phyloP scores from a whole-genome alignment of 768 basidiomycete species.

The Collybia sp. region DNA sequence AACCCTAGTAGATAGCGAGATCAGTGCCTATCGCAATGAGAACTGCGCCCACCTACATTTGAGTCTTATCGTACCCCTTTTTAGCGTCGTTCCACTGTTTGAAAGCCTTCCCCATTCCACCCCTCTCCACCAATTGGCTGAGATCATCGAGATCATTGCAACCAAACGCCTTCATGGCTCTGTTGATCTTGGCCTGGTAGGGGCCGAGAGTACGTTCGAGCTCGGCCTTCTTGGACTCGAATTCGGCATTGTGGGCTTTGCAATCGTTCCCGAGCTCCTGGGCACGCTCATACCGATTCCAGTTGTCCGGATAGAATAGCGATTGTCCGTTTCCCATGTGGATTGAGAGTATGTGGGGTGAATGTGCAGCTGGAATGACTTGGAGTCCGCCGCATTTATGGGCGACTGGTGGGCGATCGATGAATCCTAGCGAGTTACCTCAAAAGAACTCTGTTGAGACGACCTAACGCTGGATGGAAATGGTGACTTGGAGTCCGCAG shows the following conservation, averaged over 20 bases:
- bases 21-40: no score
- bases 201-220: slow-evolving; percentile 9
- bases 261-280: slow-evolving; percentile 12
- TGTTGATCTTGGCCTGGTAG: slow-evolving; percentile 8
- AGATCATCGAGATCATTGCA: slow-evolving; percentile 9
- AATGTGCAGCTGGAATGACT: no score
- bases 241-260: slow-evolving; percentile 4
- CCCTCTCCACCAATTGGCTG: slow-evolving; percentile 5
- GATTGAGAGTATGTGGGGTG: no score
- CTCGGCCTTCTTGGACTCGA: slow-evolving; percentile 6
- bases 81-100: slow-evolving; percentile 8
- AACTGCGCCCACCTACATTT: slow-evolving; percentile 2
- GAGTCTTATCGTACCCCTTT: slow-evolving; percentile 7
- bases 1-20: slow-evolving; percentile 2
- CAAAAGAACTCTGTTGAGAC: no score
- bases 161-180: slow-evolving; percentile 9
- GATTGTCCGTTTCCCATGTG: slow-evolving; percentile 8
- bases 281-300: slow-evolving; percentile 9
- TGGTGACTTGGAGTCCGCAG: no score
- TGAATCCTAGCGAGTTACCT: no score
- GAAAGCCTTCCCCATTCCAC: slow-evolving; percentile 8
- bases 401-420: no score
- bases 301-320: slow-evolving; percentile 12
- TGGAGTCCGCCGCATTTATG: no score
- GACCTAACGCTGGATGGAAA: no score